Conservation (phyloP, 2,329 filamentous ascomycete species). For the Curvularia lunata region DNA sequence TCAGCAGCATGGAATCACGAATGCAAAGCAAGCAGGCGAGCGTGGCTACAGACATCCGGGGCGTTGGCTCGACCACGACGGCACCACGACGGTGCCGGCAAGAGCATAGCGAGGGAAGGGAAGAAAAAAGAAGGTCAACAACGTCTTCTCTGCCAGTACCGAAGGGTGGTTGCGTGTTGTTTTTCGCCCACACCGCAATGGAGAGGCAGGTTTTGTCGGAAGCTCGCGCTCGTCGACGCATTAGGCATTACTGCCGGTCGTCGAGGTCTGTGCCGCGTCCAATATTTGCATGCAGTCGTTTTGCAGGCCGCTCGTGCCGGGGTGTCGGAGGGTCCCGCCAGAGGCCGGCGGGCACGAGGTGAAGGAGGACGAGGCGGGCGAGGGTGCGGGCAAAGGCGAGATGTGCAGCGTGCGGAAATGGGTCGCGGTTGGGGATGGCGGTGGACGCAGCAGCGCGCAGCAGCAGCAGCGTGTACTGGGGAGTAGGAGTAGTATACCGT, state of each 20-base stretch:
- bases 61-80: background rate
- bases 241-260: constrained; percentile 39
- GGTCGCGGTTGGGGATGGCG: no score
- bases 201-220: constrained; percentile 15
- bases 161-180: constrained; percentile 23
- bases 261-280: constrained; percentile 41
- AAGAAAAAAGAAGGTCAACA: background rate
- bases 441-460: no score
- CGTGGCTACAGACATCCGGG: background rate
- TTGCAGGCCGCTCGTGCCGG: constrained; percentile 33
- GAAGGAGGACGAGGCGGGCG: constrained; percentile 2
- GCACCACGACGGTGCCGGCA: background rate
- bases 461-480: no score
- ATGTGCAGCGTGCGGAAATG: background rate
- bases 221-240: constrained; percentile 29
- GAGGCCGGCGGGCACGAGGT: constrained; percentile 16
- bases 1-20: background rate
- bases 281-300: constrained; percentile 44
- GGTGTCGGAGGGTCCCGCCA: constrained; percentile 17
- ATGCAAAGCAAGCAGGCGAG: background rate
- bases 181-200: constrained; percentile 30
- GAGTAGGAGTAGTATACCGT: no score
- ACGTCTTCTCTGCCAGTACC: constrained; percentile 11
- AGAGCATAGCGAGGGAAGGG: constrained; percentile 1
- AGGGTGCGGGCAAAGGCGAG: background rate